Percentiles rank a stretch among this genome's conserved stretches.
phyloP scores from a whole-genome alignment of 1,139 yeast species.

The Yarrowia galli region DNA sequence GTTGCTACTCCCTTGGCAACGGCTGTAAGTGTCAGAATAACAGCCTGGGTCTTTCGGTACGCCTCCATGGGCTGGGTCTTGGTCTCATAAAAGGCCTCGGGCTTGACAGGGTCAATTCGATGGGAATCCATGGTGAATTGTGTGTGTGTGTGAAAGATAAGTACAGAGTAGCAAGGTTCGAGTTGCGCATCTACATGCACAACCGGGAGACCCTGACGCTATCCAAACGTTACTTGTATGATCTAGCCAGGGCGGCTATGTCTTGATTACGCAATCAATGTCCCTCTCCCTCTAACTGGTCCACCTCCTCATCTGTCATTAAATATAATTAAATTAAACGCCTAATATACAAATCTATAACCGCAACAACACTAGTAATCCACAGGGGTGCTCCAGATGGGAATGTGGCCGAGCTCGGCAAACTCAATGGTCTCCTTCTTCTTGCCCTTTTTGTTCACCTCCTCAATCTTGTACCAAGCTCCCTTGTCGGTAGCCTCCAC shows the following conservation, averaged over 20 bases:
- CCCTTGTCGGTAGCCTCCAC: slow-evolving; percentile 70
- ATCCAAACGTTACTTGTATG: too few species aligned
- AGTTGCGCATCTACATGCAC: neutral
- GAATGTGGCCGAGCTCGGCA: slow-evolving; percentile 23
- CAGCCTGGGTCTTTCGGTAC: neutral
- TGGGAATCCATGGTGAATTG: neutral
- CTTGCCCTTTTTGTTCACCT: slow-evolving; percentile 46
- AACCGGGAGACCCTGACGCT: too few species aligned
- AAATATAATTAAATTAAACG: slow-evolving; percentile 29
- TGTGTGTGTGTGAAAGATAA: too few species aligned
- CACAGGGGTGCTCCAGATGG: slow-evolving; percentile 34
- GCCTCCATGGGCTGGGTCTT: slow-evolving; percentile 1
- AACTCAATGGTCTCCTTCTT: slow-evolving; percentile 36
- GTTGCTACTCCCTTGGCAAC: slow-evolving; percentile 9
- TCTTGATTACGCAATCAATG: too few species aligned
- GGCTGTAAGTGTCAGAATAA: neutral
- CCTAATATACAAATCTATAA: slow-evolving; percentile 37
- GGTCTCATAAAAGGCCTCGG: neutral
- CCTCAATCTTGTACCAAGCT: slow-evolving; percentile 62
- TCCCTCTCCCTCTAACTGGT: neutral
- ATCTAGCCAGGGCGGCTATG: too few species aligned
- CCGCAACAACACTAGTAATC: slow-evolving; percentile 8
- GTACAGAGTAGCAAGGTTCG: neutral
- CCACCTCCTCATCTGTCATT: neutral
- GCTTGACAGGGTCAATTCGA: neutral